Evolutionary conservation across 208 protist species (phyloP).

Genomic region (Acanthamoeba royreba): DNA sequence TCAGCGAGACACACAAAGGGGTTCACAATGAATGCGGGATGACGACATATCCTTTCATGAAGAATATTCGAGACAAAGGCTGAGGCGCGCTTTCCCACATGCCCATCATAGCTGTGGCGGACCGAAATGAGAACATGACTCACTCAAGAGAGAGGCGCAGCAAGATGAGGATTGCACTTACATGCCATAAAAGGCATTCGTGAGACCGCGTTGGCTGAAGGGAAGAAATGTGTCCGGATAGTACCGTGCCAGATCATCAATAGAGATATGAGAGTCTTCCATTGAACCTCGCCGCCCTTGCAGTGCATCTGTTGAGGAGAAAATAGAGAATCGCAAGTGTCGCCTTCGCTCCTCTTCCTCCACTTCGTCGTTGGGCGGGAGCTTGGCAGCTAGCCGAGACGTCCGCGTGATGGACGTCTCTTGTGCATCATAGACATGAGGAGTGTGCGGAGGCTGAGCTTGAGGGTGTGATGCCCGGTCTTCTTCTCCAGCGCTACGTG

Average conservation of each 20-base stretch:
- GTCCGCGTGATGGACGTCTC: too few species aligned
- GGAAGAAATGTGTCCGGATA: background rate
- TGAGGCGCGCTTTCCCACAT: background rate
- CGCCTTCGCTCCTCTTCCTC: background rate
- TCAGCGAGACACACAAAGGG: background rate
- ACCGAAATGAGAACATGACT: background rate
- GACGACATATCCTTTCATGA: background rate
- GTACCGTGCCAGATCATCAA: background rate
- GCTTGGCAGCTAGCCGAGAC: too few species aligned
- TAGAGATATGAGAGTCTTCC: conserved; percentile 9
- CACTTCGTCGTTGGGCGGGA: too few species aligned
- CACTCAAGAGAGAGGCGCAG: background rate
- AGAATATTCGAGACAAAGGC: background rate
- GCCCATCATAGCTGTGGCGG: background rate
- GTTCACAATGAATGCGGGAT: background rate
- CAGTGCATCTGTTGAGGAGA: background rate
- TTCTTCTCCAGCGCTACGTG: too few species aligned
- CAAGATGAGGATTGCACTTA: background rate
- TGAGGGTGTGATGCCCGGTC: too few species aligned
- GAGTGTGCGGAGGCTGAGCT: too few species aligned
- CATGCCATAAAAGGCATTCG: background rate
- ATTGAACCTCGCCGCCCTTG: background rate
- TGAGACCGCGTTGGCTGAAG: background rate
- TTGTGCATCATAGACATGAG: too few species aligned
- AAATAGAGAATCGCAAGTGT: background rate